Evolutionary conservation across 192 early-diverging fungal genomes (phyloP), one percentile per base, ranked within the genome.

Genomic region (Helicostylum pulchrum): DNA sequence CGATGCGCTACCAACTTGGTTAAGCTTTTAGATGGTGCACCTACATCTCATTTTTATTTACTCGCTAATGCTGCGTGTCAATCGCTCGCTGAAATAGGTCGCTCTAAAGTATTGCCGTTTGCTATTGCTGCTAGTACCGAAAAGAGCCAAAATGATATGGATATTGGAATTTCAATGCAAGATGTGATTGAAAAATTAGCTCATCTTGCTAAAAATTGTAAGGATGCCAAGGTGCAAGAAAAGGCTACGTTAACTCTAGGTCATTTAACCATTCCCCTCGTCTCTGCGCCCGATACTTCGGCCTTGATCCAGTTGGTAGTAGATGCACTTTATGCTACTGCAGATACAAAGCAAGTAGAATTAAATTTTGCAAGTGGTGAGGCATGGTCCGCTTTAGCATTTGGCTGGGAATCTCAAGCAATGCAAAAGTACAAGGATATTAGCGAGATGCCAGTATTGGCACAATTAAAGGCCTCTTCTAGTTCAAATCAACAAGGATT

Each of bases 351-450:
- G 61, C 86, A 94, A 42, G 79, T 90, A 0, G 96, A 98, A 51
- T 66, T 92, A 32, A 86, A 92, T 56, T 95, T 98, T 66, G 84
- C 86, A 11, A 80, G 91, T 42, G 96, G 94, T 23, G 93, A 94
- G 65, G 87, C 94, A 0, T 66, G 94, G 53, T 83, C 89, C 0
- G 74, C 74, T 7, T 66, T 82, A 14, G 74, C 83, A 6, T 77
- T 73, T 53, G 89, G 90, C 5, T 93, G 89, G 79, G 57, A 79
- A n/a, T 83, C 89, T 8, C 62, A 81, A 11, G 73, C 80, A 30
- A 83, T 94, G 84, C 71, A 81, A 48, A 81, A 83, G 44, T 86
- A 82, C 68, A 78, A 87, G 15, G 92, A 94, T 73, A 81, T 92
- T 42, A 83, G 83, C 0, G 65, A 65, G 4, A 52, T 80, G 42